Conservation (phyloP, 148 eudicot genomes). For the Polygonum maritimum region DNA sequence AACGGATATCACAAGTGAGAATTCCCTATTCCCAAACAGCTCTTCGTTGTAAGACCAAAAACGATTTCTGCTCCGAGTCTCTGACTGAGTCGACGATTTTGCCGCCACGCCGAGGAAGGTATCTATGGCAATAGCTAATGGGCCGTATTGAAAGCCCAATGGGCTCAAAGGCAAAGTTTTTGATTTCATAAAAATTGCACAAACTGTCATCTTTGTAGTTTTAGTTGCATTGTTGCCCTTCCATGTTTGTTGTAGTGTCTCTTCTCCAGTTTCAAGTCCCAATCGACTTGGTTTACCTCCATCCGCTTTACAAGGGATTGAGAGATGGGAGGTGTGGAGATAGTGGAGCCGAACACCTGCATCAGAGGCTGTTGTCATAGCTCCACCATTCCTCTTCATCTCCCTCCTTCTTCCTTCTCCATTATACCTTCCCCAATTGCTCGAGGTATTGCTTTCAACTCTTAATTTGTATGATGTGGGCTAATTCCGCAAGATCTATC, state of each 20-base stretch:
- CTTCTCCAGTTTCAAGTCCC: not conserved
- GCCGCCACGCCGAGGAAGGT: slow-evolving; percentile 1
- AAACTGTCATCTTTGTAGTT: not conserved
- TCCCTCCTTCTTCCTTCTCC: slow-evolving; percentile 56
- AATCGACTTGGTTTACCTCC: not conserved
- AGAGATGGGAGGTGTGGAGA: slow-evolving; percentile 37
- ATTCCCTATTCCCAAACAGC: not conserved
- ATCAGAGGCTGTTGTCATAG: slow-evolving; percentile 86
- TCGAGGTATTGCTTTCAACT: slow-evolving; percentile 35
- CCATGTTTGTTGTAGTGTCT: not conserved
- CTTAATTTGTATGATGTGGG: not conserved
- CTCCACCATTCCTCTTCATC: slow-evolving; percentile 69
- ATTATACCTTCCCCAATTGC: slow-evolving; percentile 58
- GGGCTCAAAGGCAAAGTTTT: not conserved
- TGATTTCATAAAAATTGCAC: not conserved
- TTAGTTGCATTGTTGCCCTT: not conserved
- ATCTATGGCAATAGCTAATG: not conserved
- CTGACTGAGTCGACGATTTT: not conserved
- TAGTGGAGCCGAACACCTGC: slow-evolving; percentile 71
- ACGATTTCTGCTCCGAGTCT: not conserved
- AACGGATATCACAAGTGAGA: not conserved
- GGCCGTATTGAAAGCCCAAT: not conserved
- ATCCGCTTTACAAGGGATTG: not conserved
- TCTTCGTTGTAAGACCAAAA: not conserved
- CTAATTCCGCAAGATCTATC: not conserved